Base-by-base conservation (phyloP, 129 eudicot genomes). In the Flaveria linearis region DNA sequence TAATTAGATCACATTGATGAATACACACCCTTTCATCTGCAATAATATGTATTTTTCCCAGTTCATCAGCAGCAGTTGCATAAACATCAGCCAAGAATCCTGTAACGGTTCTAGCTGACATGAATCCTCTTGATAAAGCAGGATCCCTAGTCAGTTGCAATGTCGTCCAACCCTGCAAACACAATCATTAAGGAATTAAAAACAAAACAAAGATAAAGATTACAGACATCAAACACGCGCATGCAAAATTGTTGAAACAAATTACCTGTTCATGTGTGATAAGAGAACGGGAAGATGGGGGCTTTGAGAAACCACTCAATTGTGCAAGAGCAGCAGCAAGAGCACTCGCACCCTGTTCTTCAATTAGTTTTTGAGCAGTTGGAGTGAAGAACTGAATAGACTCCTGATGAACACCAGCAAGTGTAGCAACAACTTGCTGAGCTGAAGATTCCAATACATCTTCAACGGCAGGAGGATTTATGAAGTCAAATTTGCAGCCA, bases 321-420 rank as follows among this genome's bases (percentile, higher is more conserved):
- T 90, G 96, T 14, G 98, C 98, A 72, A 94, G 60, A 36, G 98
- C 98, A 73, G 98, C 98, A 76, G 98, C 96, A 87, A 94, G 97
- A 67, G 97, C 96, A 30, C 86, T 72, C 13, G 93, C 85, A 42
- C 98, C 98, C 66, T 85, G 84, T 63, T 94, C 86, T 20, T 89
- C 96, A 61, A 94, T 83, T 22, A 94, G 75, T 42, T 79, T 88
- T 64, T 91, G 80, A n/a, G 98, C 98, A 69, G 97, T 88, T 79
- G 96, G 98, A 18, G 96, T 91, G 77, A 94, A 94, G 82, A 87
- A 94, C 65, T 77, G 69, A 22, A 94, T 72, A 11, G 98, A 94
- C 66, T 89, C 96, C 33, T 82, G 90, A 86, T 94, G 98, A 74
- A 94, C 98, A 73, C 89, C 98, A 70, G 84, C 66, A 10, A 94